phyloP scores from a whole-genome alignment of 495 filamentous ascomycete species.

The Lasiosphaeria miniovina region DNA sequence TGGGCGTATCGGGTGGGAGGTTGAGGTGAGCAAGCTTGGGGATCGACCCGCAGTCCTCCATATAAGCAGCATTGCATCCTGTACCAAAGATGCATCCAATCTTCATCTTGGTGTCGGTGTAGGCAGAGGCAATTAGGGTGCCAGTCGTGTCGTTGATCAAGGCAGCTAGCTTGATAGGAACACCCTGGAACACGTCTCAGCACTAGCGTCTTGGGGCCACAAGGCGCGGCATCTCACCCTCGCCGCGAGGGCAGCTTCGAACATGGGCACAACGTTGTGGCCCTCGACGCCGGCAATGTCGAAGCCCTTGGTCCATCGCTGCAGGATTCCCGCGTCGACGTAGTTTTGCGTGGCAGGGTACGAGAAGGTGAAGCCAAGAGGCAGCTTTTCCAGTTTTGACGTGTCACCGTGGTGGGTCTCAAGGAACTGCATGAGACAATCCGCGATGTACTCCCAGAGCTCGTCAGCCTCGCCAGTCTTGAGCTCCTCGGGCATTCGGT shows the following conservation, averaged over 20 bases:
- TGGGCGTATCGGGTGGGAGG: conserved; percentile 81
- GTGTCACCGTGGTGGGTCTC: conserved; percentile 79
- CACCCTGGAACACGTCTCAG: conserved; percentile 50
- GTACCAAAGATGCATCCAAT: conserved; percentile 99
- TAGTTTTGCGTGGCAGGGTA: conserved; percentile 96
- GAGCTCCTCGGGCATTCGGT: conserved; percentile 92
- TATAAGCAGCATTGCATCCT: conserved; percentile 97
- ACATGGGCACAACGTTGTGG: conserved; percentile 87
- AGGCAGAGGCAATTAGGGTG: conserved; percentile 96
- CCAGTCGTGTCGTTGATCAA: conserved; percentile 98
- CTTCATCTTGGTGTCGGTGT: conserved; percentile 86
- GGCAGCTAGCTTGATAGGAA: conserved; percentile 90
- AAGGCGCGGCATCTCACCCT: conserved; percentile 50
- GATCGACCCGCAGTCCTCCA: conserved; percentile 87
- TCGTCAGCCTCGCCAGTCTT: conserved; percentile 88
- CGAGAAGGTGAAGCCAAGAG: conserved; percentile 96
- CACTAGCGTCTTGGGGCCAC: background rate
- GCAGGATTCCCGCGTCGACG: conserved; percentile 91
- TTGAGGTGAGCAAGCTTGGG: conserved; percentile 94
- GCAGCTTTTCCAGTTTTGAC: conserved; percentile 61
- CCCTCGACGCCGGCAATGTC: conserved; percentile 97
- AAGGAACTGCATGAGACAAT: conserved; percentile 94
- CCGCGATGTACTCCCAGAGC: conserved; percentile 96
- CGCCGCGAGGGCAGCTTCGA: conserved; percentile 77
- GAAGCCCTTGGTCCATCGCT: conserved; percentile 99